phyloP scores from a whole-genome alignment of 345 rosid genomes.

The Eutrema yunnanense region DNA sequence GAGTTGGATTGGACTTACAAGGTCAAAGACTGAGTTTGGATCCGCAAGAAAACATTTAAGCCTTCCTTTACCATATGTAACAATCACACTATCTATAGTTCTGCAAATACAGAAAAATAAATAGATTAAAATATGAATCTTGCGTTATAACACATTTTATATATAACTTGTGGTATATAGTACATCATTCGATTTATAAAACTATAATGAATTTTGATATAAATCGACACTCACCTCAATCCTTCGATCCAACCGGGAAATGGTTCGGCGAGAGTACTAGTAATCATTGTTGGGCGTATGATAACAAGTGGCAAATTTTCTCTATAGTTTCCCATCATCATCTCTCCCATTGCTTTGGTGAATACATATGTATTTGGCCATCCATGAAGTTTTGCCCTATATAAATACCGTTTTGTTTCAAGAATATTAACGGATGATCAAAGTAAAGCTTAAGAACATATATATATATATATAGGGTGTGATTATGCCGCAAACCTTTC shows the following conservation, averaged over 20 bases:
- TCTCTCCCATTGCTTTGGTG: constrained; percentile 87
- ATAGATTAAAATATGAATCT: background rate
- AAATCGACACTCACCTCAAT: constrained; percentile 35
- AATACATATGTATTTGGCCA: constrained; percentile 88
- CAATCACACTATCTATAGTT: constrained; percentile 50
- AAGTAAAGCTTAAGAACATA: background rate
- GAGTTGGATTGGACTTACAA: constrained; percentile 35
- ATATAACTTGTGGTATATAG: background rate
- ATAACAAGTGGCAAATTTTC: constrained; percentile 52
- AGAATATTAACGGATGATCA: background rate
- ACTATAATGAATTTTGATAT: background rate
- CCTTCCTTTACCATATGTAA: constrained; percentile 49
- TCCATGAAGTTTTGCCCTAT: constrained; percentile 63
- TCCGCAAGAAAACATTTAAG: constrained; percentile 39
- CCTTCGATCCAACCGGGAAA: constrained; percentile 94
- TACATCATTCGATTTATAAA: background rate
- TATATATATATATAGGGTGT: background rate
- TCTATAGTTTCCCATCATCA: constrained; percentile 48
- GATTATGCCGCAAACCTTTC: constrained; percentile 7
- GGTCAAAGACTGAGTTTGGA: constrained; percentile 33
- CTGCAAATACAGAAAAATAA: constrained; percentile 26
- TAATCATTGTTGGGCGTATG: constrained; percentile 62
- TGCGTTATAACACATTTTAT: background rate
- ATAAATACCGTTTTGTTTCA: background rate
- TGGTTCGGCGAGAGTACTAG: constrained; percentile 67